Base-by-base conservation (phyloP, 2,329 filamentous ascomycete species). In the Fusarium coicis region DNA sequence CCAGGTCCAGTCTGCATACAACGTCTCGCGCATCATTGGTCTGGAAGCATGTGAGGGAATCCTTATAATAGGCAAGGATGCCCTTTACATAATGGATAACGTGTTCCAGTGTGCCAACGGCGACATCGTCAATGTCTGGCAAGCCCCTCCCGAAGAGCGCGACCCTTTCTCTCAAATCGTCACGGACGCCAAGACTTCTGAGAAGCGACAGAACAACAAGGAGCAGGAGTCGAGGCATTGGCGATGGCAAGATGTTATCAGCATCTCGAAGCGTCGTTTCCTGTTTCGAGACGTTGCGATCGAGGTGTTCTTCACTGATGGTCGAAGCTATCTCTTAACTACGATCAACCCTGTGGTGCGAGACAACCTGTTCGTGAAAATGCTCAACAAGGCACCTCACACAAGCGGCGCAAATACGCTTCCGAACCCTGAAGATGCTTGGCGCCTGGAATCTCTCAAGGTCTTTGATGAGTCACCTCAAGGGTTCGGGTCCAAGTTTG, bases 271-370 rank as follows among this genome's bases (percentile, higher is more conserved):
- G 81, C 91, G 97, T 26, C 92, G 96, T 11, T 99, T 98, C 81
- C 84, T 99, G 8, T 97, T 98, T 82, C 92, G 96, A 32, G 96
- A 99, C 78, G 96, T 99, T 18, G 95, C 94, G 0, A 91, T 98
- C n/a, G 96, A 99, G 79, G 89, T 98, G 5, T 99, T 99, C 84
- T 99, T 99, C 80, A 95, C 95, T 0, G 97, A 99, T 79, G 96
- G 96, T 2, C 92, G 95, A 63, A 99, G 96, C 83, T 99, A 98
- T 80, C 87, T 99, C 21, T 83, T 99, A 64, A 98, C 96, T 0
- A 91, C 95, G 7, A 92, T 95, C 64, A 94, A 93, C 40, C 88
- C 93, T 0, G 83, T 85, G 37, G 85, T 91, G 42, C 90, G 96
- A 69, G 94, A 99, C 79, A 93, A 96, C 64, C 86, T 99, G 7